A percentile compares a stretch with the other conserved stretches of the same genome.
These are phyloP conservation scores for Umbilicus rupestris DNA, from an alignment of 164 flowering plant genomes.

Conservation along the genomic window DNA sequence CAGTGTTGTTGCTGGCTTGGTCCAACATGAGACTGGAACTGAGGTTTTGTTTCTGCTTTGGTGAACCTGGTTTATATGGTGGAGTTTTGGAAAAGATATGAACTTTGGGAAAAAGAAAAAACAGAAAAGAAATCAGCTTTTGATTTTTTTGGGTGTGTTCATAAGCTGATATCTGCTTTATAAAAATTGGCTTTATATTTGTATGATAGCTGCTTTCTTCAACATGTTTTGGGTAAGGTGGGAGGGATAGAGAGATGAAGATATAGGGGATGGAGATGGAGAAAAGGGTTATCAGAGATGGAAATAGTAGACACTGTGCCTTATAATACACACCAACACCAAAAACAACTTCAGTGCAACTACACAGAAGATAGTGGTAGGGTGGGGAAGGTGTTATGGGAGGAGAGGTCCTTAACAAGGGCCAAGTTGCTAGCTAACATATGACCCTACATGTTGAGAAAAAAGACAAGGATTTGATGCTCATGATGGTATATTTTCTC, in stretches of 20 bases:
- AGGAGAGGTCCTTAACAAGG: conserved; percentile 1
- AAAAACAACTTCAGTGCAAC: conserved; percentile 5
- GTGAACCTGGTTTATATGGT: not conserved
- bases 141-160: not conserved
- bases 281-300: not conserved
- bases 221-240: not conserved
- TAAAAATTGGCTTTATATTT: not conserved
- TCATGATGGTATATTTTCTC: conserved; percentile 4
- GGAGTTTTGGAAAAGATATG: not conserved
- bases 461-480: conserved; percentile 9
- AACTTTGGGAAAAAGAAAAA: conserved; percentile 4
- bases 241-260: not conserved
- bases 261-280: not conserved
- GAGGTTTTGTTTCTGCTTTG: not conserved
- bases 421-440: conserved; percentile 6
- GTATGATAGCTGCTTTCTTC: not conserved
- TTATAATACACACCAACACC: conserved; percentile 4
- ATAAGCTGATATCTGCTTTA: conserved; percentile 1
- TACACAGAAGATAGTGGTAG: conserved; percentile 4
- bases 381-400: not conserved
- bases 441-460: conserved; percentile 5
- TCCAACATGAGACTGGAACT: conserved; percentile 2
- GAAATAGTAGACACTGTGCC: not conserved
- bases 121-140: conserved; percentile 1
- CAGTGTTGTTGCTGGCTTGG: conserved; percentile 7